Base-by-base conservation (phyloP, 768 basidiomycete species). In the Mycena galericulata region DNA sequence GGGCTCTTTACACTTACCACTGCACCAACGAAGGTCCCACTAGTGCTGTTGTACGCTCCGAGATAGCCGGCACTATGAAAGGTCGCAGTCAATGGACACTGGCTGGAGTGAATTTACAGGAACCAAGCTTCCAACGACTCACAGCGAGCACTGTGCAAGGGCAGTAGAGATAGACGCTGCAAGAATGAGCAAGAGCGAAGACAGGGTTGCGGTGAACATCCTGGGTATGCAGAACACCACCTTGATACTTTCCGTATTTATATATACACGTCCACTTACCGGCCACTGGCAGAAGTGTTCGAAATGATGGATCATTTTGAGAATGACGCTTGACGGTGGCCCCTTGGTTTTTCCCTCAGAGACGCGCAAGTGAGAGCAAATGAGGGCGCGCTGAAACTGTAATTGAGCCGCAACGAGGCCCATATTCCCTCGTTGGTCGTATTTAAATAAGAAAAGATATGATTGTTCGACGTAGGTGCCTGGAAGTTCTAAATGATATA, bases 141-240 rank as follows among this genome's bases (percentile, higher is more conserved):
- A 62, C 61, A 53, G 50, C 50, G 61, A 54, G 61, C 50, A 62
- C 50, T 62, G 61, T 24, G 50, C 61, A 45, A 53, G 50, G 29
- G 51, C 61, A 62, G 50, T 53, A n/a, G 61, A 54, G 38, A 62
- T 51, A 40, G 29, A 45, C 2, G 50, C 45, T 51, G 29, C 50
- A 53, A 62, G 50, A n/a, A 62, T 26, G 61, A 62, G 50, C 38
- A 62, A 53, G 27, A 62, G 61, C 24, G 47, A 50, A 40, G 46
- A 47, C 12, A n/a, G 24, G 24, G 36, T 49, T 47, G 59, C 29
- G 47, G 46, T 50, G 27, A 61, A 50, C 59, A 50, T 61, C 26
- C 32, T 50, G 22, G 47, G 47, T 34, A 50, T 49, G 59, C 34
- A 22, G 26, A 61, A 34, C 46, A 38, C 34, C 46, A 27, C 46